Base-by-base conservation (phyloP, 2,329 filamentous ascomycete species). In the Arthrobotrys iridis region DNA sequence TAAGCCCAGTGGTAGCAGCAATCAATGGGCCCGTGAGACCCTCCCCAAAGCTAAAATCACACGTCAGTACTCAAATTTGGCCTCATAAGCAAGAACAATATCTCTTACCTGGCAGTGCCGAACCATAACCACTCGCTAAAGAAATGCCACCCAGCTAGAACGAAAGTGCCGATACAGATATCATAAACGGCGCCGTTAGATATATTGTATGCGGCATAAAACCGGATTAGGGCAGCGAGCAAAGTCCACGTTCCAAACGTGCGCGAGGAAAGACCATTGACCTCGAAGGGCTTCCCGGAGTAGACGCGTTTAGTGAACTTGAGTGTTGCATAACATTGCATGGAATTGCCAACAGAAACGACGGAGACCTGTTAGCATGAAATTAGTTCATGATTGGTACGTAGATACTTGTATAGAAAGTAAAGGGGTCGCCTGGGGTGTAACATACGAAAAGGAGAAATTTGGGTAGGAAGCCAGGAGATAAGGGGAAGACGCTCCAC, bases 191-290 rank as follows among this genome's bases (percentile, higher is more conserved):
- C 86, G 0, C 87, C 87, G 75, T 92, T 86, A 78, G 88, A 85
- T 77, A 96, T 88, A 82, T 96, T 86, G 83, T 96, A 96, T 33
- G 92, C 91, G 3, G 92, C 92, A 81, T 96, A 96, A 78, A 93
- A 84, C 60, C 93, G 88, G 46, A 96, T 86, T 58, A 96, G 84
- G 71, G 89, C 87, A 4, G 91, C 90, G 71, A 96, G 85, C 70
- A 94, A 86, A 0, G 93, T 96, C 90, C 93, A 97, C 28, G 92
- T 95, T 63, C 91, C 93, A 82, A 96, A 96, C 18, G 92, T 89
- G 77, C 92, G 89, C 24, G 89, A 89, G 8, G 89, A 90, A 28
- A 97, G 88, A 3, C 66, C 60, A 37, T 65, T 76, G 33, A 70
- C 72, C n/a, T 87, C 83, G 81, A 82, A 84, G 37, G 79, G 81